Conservation (phyloP, 2,329 filamentous ascomycete genomes). For the Pseudocercospora musae region DNA sequence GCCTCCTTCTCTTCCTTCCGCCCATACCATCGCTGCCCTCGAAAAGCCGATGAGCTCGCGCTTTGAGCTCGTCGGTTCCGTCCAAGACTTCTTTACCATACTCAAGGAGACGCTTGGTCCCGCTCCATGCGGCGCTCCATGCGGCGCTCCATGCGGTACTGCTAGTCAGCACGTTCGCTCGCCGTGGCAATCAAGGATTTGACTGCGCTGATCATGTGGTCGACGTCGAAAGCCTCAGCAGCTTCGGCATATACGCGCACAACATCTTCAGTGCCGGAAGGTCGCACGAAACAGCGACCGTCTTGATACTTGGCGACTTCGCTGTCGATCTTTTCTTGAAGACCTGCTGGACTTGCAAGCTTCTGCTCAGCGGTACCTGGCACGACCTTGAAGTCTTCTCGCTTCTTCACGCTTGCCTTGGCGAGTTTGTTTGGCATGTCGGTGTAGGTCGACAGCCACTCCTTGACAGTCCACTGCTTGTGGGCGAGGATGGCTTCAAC, state of each 20-base stretch:
- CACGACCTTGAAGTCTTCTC: conserved; percentile 84
- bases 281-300: conserved; percentile 84
- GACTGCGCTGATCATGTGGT: conserved; percentile 84
- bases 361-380: conserved; percentile 76
- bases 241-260: conserved; percentile 96
- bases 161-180: conserved; percentile 12
- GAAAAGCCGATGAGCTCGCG: no score
- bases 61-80: no score
- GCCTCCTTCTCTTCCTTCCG: no score
- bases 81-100: no score
- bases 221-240: conserved; percentile 80
- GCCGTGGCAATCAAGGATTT: conserved; percentile 34
- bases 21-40: no score
- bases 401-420: conserved; percentile 82
- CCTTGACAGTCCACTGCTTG: conserved; percentile 80
- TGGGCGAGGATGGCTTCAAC: conserved; percentile 95
- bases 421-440: conserved; percentile 95
- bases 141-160: background rate
- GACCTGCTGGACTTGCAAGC: conserved; percentile 72
- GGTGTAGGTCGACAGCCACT: conserved; percentile 90
- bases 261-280: conserved; percentile 92
- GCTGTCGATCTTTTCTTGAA: conserved; percentile 82
- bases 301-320: conserved; percentile 87
- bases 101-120: no score
- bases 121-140: background rate